Conservation (phyloP, 495 filamentous ascomycete species). For the Penicillium flavigenum region DNA sequence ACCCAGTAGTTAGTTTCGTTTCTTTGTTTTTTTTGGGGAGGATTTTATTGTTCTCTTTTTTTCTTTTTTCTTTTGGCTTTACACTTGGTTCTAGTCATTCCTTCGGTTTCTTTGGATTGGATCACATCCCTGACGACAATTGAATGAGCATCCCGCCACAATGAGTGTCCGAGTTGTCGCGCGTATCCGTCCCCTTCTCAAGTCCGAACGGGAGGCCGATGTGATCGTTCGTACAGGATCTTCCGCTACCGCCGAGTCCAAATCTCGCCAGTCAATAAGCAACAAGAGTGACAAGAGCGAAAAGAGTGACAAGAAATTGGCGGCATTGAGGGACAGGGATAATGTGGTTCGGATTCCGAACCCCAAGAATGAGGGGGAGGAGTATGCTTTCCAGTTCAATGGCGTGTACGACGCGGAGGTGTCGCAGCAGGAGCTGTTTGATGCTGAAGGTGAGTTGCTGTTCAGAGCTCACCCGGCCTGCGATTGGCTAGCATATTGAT, state of each 20-base stretch:
- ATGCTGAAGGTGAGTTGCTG: constrained; percentile 69
- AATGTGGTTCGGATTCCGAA: constrained; percentile 88
- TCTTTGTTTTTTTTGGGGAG: constrained; percentile 15
- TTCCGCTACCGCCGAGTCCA: constrained; percentile 25
- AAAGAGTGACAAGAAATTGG: constrained; percentile 33
- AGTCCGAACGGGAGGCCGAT: constrained; percentile 78
- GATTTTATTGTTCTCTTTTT: constrained; percentile 19
- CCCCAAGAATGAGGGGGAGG: constrained; percentile 86
- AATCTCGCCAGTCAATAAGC: constrained; percentile 23
- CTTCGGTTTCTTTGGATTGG: constrained; percentile 9
- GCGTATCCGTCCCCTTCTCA: constrained; percentile 81
- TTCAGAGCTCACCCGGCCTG: neutral
- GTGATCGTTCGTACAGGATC: constrained; percentile 68
- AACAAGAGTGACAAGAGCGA: constrained; percentile 17
- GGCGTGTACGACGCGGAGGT: constrained; percentile 79
- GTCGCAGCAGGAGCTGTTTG: constrained; percentile 82
- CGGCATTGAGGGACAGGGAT: constrained; percentile 52
- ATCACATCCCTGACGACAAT: constrained; percentile 3
- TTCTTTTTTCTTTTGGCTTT: constrained; percentile 5
- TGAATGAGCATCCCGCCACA: constrained; percentile 27
- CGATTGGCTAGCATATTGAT: constrained; percentile 24
- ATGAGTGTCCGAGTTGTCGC: constrained; percentile 82
- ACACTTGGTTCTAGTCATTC: constrained; percentile 5
- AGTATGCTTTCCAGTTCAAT: constrained; percentile 94
- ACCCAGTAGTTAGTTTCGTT: constrained; percentile 24